These are phyloP conservation scores for Lathyrus oleraceus DNA, from an alignment of 306 rosid genomes.

Conservation along the genomic window DNA sequence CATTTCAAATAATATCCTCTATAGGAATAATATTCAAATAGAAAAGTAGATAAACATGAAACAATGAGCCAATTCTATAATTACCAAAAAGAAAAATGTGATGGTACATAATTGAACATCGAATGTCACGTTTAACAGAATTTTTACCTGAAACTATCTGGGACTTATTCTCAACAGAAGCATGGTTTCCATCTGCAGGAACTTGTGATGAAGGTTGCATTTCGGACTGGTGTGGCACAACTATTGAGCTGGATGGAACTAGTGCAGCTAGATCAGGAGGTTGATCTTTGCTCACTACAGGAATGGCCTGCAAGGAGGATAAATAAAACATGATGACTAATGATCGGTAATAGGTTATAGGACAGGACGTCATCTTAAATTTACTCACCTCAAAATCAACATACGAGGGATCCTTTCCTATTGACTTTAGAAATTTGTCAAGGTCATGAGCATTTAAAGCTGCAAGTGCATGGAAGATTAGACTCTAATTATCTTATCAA, in stretches of 20 bases:
- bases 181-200: conserved; percentile 36
- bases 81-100: neutral
- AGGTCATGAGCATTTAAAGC: conserved; percentile 65
- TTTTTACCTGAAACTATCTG: conserved; percentile 50
- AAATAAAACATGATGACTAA: conserved; percentile 5
- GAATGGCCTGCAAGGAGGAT: conserved; percentile 65
- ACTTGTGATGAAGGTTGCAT: conserved; percentile 51
- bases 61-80: neutral
- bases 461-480: conserved; percentile 36
- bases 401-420: conserved; percentile 73
- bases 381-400: conserved; percentile 89
- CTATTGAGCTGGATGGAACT: conserved; percentile 58
- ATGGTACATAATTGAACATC: conserved; percentile 7
- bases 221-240: conserved; percentile 54
- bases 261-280: conserved; percentile 93
- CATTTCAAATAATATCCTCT: neutral
- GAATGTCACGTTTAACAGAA: conserved; percentile 12
- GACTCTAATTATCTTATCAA: no score
- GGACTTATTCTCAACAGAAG: conserved; percentile 42
- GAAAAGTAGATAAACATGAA: neutral
- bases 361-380: neutral
- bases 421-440: conserved; percentile 75
- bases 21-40: no score
- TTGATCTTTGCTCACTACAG: conserved; percentile 81
- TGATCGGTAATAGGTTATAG: neutral